Percentiles rank a stretch among this genome's conserved stretches.
Evolutionary conservation across 352 stramenopile genomes (phyloP).

Genomic region (Globisporangium iwayamae): DNA sequence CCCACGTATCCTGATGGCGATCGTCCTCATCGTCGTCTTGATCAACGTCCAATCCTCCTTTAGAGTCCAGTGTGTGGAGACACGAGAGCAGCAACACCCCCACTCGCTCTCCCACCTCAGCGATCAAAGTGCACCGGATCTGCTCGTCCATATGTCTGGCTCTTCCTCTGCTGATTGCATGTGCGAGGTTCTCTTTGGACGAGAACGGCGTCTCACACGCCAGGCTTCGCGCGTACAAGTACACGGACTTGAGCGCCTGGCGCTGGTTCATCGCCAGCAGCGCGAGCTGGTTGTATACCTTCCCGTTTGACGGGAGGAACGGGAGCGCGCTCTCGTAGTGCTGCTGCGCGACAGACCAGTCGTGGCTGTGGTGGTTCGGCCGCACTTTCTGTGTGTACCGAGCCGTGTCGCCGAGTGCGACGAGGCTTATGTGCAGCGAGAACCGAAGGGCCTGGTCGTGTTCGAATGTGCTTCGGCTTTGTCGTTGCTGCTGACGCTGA

Average conservation of each 20-base stretch:
- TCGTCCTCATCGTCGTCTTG: background rate
- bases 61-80: conserved; percentile 2
- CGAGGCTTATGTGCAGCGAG: conserved; percentile 40
- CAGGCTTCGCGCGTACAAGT: conserved; percentile 44
- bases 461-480: background rate
- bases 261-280: conserved; percentile 34
- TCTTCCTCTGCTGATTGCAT: conserved; percentile 22
- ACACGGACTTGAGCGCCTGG: conserved; percentile 32
- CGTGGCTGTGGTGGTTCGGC: conserved; percentile 6
- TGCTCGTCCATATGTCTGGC: background rate
- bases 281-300: conserved; percentile 62
- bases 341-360: conserved; percentile 28
- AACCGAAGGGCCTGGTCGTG: conserved; percentile 20
- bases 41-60: background rate
- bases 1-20: conserved; percentile 1
- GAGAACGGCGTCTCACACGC: conserved; percentile 38
- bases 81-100: conserved; percentile 11
- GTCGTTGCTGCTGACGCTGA: background rate
- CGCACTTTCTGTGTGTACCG: conserved; percentile 35
- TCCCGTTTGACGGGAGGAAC: conserved; percentile 41
- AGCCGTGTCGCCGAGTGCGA: conserved; percentile 47
- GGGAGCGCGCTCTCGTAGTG: conserved; percentile 37
- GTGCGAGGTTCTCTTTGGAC: conserved; percentile 32
- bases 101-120: conserved; percentile 9
- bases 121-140: background rate